A percentile compares a stretch with the other conserved stretches of the same genome.
phyloP scores from a whole-genome alignment of 345 rosid species.

The Psidium friedrichsthalianum region DNA sequence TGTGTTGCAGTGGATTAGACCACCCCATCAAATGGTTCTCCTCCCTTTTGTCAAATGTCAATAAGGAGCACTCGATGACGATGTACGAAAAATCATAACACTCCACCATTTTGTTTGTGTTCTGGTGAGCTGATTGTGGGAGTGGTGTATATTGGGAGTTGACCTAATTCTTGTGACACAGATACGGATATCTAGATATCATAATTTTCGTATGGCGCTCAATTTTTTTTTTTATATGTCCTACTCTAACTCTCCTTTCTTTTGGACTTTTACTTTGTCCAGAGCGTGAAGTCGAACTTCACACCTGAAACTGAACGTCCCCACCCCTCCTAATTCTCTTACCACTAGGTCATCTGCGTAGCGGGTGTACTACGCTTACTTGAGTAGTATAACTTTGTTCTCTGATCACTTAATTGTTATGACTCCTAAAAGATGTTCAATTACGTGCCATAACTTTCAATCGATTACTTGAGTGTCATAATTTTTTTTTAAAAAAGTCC shows the following conservation, averaged over 20 bases:
- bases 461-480: neutral
- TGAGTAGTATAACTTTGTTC: neutral
- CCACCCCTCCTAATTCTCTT: neutral
- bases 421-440: neutral
- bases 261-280: neutral
- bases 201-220: neutral
- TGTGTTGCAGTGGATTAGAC: too few species aligned
- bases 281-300: too few species aligned
- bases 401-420: neutral
- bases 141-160: neutral
- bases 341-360: neutral
- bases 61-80: neutral
- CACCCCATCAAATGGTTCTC: neutral
- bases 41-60: neutral
- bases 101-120: neutral
- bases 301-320: neutral
- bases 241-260: neutral
- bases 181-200: neutral
- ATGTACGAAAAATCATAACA: neutral
- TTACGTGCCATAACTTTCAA: neutral
- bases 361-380: fast-evolving
- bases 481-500: neutral
- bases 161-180: neutral
- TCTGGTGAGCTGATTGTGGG: neutral
- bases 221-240: neutral